Base-by-base conservation (phyloP, 129 eudicot genomes). In the Tanacetum coccineum region DNA sequence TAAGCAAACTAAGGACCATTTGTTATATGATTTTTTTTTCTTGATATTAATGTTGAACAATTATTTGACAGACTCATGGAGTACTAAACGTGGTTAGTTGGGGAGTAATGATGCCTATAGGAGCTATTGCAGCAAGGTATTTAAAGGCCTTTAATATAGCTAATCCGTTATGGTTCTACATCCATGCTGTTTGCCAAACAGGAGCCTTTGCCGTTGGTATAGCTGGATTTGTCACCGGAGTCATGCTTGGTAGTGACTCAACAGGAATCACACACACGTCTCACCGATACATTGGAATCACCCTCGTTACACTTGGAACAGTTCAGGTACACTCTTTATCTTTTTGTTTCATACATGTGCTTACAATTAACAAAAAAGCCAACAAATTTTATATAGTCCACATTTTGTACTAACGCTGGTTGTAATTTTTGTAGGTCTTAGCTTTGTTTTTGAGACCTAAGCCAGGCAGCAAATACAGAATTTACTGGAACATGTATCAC, bases 161-260 rank as follows among this genome's bases (percentile, higher is more conserved):
- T 9, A 74, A 75, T 62, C 95, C 95, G 11, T 82, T 86, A 18
- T 87, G 95, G 95, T 87, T 87, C 65, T 87, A 87, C 83, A 47
- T 87, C 0, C 95, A 87, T 25, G 77, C 78, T 2, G 66, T 77
- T 0, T 84, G 91, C 71, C 91, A 87, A 70, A 26, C 82, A 0
- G 69, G 84, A 2, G 95, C 88, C 70, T 87, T 84, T 62, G 64
- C 70, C 19, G 67, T 84, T 0, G 95, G 95, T 6, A 81, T 84
- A 1, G 86, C 84, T 12, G 91, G 87, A 13, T 87, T 85, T 86
- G 95, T 67, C 5, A 84, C 84, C 3, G 95, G 95, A 10, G 60
- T 87, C 30, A 84, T 78, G 45, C 91, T 87, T 8, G 88, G 91
- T 13, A 82, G 81, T 17, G 86, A 84, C 18, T 87, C 95, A n/a